phyloP scores from a whole-genome alignment of 2,329 filamentous ascomycete species.

The Monilinia aucupariae region DNA sequence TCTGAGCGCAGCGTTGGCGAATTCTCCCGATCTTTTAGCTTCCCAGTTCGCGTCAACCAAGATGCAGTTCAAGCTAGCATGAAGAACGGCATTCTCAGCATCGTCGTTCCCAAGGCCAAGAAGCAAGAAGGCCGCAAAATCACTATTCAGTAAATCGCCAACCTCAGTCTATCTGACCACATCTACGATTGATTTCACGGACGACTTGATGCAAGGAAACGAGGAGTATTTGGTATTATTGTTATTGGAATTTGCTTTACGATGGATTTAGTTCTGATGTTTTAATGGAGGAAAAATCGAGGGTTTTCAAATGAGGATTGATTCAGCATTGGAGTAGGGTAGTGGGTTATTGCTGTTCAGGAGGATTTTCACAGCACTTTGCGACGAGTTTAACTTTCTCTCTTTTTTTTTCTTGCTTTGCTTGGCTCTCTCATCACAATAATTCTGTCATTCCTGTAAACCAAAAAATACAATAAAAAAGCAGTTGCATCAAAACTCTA shows the following conservation, averaged over 20 bases:
- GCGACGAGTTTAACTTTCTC: background rate
- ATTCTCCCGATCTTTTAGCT: slow-evolving; percentile 64
- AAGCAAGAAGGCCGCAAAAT: slow-evolving; percentile 54
- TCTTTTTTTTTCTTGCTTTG: background rate
- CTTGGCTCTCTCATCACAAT: background rate
- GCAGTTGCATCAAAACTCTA: background rate
- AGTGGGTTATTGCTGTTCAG: background rate
- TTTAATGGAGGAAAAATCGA: background rate
- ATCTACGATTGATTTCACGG: background rate
- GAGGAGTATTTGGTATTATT: background rate
- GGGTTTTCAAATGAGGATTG: background rate
- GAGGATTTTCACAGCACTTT: background rate
- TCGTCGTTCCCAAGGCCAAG: slow-evolving; percentile 61
- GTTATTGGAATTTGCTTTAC: background rate
- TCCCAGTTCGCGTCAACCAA: slow-evolving; percentile 59
- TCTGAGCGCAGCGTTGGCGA: slow-evolving; percentile 60
- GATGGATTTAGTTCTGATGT: background rate
- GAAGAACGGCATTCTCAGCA: slow-evolving; percentile 59
- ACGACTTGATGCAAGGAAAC: slow-evolving; percentile 6
- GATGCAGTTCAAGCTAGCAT: slow-evolving; percentile 56
- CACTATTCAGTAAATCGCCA: slow-evolving; percentile 37
- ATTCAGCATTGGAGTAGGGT: background rate
- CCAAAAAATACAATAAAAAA: background rate
- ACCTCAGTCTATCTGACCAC: background rate
- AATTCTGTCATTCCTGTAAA: slow-evolving; percentile 1